Percentiles rank a stretch among this genome's conserved stretches.
These are phyloP conservation scores for Candida piceae DNA, from an alignment of 805 yeast genomes.

Conservation along the genomic window DNA sequence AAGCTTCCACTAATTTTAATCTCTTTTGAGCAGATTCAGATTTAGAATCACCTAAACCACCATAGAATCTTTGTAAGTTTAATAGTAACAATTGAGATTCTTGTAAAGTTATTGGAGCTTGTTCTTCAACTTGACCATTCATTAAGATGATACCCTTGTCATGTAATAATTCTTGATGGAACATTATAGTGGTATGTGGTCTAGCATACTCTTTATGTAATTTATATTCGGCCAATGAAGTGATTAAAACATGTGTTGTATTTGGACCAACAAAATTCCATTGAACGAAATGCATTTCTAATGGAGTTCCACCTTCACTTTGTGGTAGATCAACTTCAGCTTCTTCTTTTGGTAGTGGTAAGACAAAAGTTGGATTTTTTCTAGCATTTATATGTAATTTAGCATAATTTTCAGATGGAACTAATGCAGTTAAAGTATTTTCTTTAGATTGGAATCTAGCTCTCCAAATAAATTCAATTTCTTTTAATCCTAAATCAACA, in stretches of 20 bases:
- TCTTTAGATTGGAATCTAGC: slow-evolving; percentile 69
- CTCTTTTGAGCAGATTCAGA: slow-evolving; percentile 42
- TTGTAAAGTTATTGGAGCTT: slow-evolving; percentile 56
- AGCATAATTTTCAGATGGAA: slow-evolving; percentile 55
- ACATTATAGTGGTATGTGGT: slow-evolving; percentile 88
- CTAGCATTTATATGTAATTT: slow-evolving; percentile 61
- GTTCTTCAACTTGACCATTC: slow-evolving; percentile 80
- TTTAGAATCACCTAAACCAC: slow-evolving; percentile 49
- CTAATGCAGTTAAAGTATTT: slow-evolving; percentile 58
- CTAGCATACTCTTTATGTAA: slow-evolving; percentile 87
- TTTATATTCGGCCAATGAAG: slow-evolving; percentile 88
- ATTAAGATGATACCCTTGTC: slow-evolving; percentile 66
- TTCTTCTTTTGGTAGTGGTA: slow-evolving; percentile 74
- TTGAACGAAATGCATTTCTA: slow-evolving; percentile 86
- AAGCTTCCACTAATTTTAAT: slow-evolving; percentile 53
- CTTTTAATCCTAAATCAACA: slow-evolving; percentile 47
- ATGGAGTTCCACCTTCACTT: slow-evolving; percentile 31
- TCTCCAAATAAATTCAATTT: slow-evolving; percentile 82
- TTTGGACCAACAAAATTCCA: slow-evolving; percentile 85
- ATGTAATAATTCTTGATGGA: slow-evolving; percentile 70
- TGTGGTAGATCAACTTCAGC: slow-evolving; percentile 25
- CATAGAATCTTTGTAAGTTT: slow-evolving; percentile 79
- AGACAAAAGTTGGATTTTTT: slow-evolving; percentile 74
- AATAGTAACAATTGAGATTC: slow-evolving; percentile 77
- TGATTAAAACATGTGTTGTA: slow-evolving; percentile 84